These are phyloP conservation scores for Candida rishiriensis DNA, from an alignment of 805 yeast species.

Conservation along the genomic window DNA sequence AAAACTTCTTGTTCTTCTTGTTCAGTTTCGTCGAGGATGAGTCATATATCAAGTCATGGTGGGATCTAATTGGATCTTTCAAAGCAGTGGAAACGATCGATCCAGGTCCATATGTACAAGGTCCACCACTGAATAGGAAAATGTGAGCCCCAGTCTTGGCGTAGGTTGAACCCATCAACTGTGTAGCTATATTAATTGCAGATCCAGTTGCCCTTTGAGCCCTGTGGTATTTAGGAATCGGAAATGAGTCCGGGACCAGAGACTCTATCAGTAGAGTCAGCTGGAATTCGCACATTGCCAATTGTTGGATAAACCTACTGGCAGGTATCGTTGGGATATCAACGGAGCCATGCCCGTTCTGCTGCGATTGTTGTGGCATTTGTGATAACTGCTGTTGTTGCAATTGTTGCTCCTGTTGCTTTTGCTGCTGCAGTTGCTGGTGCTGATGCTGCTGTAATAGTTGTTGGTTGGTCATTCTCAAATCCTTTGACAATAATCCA, in stretches of 20 bases:
- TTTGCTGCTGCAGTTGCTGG: no score
- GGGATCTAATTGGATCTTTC: constrained; percentile 64
- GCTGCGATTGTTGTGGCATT: neutral
- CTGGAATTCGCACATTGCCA: constrained; percentile 46
- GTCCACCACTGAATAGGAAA: constrained; percentile 55
- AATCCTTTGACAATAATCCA: constrained; percentile 38
- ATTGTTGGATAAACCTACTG: constrained; percentile 42
- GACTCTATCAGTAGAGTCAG: constrained; percentile 45
- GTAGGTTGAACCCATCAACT: constrained; percentile 33
- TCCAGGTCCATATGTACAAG: constrained; percentile 66
- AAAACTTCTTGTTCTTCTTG: constrained; percentile 43
- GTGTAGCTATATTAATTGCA: constrained; percentile 47
- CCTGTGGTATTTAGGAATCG: constrained; percentile 41
- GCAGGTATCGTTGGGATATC: constrained; percentile 25
- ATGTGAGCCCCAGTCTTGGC: constrained; percentile 52
- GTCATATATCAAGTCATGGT: constrained; percentile 52
- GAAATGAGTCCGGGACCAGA: constrained; percentile 46
- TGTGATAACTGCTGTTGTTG: no score
- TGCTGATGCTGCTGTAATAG: no score
- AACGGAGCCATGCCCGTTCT: constrained; percentile 8
- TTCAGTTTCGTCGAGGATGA: constrained; percentile 34
- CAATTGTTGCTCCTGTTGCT: no score
- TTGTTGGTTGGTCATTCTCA: constrained; percentile 11
- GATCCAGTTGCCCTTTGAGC: constrained; percentile 54
- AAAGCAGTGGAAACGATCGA: constrained; percentile 49